Percentiles rank a stretch among this genome's conserved stretches.
Conservation (phyloP, 2,329 filamentous ascomycete genomes). For the Aspergillus candidus region DNA sequence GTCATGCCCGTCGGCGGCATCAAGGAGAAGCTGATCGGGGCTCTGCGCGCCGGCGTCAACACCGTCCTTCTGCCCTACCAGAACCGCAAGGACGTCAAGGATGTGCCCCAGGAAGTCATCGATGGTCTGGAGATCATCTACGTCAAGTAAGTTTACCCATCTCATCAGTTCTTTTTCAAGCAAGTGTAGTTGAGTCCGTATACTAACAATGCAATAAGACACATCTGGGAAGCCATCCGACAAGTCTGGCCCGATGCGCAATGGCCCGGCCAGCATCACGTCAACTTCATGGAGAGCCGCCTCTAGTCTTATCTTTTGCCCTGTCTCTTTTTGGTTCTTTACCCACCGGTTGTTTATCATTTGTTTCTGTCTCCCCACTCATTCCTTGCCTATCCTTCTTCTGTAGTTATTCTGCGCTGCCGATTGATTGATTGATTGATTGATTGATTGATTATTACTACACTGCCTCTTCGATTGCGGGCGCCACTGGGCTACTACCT, state of each 20-base stretch:
- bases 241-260: slow-evolving; percentile 85
- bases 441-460: slow-evolving; percentile 1
- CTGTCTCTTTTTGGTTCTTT: slow-evolving; percentile 1
- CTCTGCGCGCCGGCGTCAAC: slow-evolving; percentile 86
- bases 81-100: slow-evolving; percentile 87
- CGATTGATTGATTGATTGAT: not conserved
- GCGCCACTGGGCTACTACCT: not conserved
- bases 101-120: slow-evolving; percentile 84
- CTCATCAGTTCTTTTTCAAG: no score
- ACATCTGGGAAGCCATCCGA: slow-evolving; percentile 91
- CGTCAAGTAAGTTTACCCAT: slow-evolving; percentile 61
- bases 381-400: not conserved
- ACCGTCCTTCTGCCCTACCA: slow-evolving; percentile 81
- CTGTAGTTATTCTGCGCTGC: slow-evolving; percentile 6
- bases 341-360: slow-evolving; percentile 12
- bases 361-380: not conserved
- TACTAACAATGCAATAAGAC: slow-evolving; percentile 48
- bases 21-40: slow-evolving; percentile 97
- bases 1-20: slow-evolving; percentile 95
- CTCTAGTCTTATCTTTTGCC: slow-evolving; percentile 48
- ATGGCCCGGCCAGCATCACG: slow-evolving; percentile 69
- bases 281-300: slow-evolving; percentile 69
- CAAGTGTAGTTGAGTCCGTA: no score
- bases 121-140: slow-evolving; percentile 81
- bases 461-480: not conserved